phyloP scores from a whole-genome alignment of 2,329 filamentous ascomycete genomes.

The Fusarium coicis region DNA sequence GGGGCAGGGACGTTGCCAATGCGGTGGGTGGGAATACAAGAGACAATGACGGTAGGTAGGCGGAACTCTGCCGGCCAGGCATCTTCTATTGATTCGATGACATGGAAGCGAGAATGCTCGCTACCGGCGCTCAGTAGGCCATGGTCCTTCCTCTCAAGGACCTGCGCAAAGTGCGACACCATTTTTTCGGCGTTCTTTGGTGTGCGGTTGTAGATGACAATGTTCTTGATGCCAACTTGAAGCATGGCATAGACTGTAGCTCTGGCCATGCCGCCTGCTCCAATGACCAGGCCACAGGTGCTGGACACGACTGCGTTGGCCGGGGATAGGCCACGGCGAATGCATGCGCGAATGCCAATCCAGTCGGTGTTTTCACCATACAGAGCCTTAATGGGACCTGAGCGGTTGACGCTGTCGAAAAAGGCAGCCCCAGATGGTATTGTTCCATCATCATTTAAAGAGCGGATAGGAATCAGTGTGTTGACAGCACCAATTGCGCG shows the following conservation, averaged over 20 bases:
- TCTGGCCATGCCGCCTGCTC: slow-evolving; percentile 80
- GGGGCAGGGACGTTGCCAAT: slow-evolving; percentile 72
- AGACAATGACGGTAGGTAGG: slow-evolving; percentile 78
- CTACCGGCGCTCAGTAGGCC: slow-evolving; percentile 56
- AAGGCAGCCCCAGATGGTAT: slow-evolving; percentile 66
- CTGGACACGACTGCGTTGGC: slow-evolving; percentile 71
- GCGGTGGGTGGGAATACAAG: slow-evolving; percentile 78
- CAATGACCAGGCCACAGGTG: slow-evolving; percentile 69
- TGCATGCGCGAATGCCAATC: slow-evolving; percentile 80
- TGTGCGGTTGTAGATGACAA: slow-evolving; percentile 80
- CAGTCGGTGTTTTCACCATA: slow-evolving; percentile 87
- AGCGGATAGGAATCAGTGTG: slow-evolving; percentile 77
- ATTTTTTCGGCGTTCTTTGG: slow-evolving; percentile 73
- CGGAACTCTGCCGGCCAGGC: slow-evolving; percentile 72
- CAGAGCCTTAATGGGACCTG: slow-evolving; percentile 74
- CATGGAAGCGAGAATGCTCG: slow-evolving; percentile 61
- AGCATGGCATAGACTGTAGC: slow-evolving; percentile 83
- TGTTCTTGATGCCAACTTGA: slow-evolving; percentile 79
- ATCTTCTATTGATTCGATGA: slow-evolving; percentile 68
- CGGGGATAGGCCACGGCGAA: slow-evolving; percentile 77
- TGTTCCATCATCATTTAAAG: slow-evolving; percentile 65
- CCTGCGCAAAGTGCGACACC: slow-evolving; percentile 74
- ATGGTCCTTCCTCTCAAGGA: slow-evolving; percentile 57
- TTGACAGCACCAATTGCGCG: slow-evolving; percentile 81
- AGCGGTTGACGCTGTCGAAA: slow-evolving; percentile 65